These are phyloP conservation scores for Xerophyta viscosa DNA, from an alignment of 106 monocot species.

Conservation along the genomic window DNA sequence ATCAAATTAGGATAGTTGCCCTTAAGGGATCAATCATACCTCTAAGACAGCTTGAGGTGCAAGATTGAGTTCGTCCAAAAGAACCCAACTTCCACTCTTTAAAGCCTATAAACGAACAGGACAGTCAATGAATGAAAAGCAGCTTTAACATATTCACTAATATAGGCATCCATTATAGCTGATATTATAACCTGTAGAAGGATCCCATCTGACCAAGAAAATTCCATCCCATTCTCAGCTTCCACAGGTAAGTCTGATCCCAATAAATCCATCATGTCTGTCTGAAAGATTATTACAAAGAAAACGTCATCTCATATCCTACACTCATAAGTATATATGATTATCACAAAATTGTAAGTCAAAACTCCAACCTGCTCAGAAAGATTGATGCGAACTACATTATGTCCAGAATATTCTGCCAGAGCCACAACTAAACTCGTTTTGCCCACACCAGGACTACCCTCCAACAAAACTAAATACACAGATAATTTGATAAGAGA, in stretches of 20 bases:
- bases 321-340: no score
- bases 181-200: slow-evolving; percentile 89
- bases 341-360: no score
- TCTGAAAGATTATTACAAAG: slow-evolving; percentile 29
- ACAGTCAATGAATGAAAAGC: not conserved
- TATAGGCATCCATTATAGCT: no score
- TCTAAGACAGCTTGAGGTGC: slow-evolving; percentile 97
- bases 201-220: slow-evolving; percentile 94
- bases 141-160: no score
- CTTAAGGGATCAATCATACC: no score
- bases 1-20: no score
- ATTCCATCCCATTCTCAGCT: slow-evolving; percentile 66
- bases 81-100: slow-evolving; percentile 86
- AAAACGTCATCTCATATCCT: not conserved
- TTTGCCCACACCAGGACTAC: slow-evolving; percentile 98
- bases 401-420: slow-evolving; percentile 83
- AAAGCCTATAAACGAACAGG: slow-evolving; percentile 50
- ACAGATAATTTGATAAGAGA: no score
- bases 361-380: slow-evolving; percentile 81
- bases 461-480: slow-evolving; percentile 78
- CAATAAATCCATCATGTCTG: slow-evolving; percentile 97
- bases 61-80: slow-evolving; percentile 98
- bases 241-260: slow-evolving; percentile 87
- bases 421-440: slow-evolving; percentile 89
- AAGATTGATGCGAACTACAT: slow-evolving; percentile 86